Conservation (phyloP, 495 filamentous ascomycete genomes). For the Neohortaea acidophila region DNA sequence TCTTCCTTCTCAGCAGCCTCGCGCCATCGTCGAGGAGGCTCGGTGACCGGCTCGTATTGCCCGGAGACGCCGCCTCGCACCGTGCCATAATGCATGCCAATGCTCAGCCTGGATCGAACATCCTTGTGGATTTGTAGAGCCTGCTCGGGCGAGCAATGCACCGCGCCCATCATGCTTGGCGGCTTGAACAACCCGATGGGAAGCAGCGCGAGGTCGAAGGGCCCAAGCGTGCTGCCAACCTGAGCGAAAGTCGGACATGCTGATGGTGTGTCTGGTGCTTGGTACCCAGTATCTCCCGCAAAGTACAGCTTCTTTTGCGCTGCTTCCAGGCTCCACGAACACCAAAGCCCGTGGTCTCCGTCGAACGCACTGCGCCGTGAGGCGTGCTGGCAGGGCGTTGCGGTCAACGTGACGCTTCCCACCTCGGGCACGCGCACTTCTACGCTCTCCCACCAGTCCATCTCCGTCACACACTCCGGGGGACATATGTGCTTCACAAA, state of each 20-base stretch:
- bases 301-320: slow-evolving; percentile 19
- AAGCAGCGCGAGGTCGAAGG: slow-evolving; percentile 31
- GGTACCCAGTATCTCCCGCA: slow-evolving; percentile 29
- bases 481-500: slow-evolving; percentile 27
- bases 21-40: slow-evolving; percentile 28
- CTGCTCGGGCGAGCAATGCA: slow-evolving; percentile 30
- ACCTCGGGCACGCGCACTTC: slow-evolving; percentile 15
- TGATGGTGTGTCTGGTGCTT: slow-evolving; percentile 24
- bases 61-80: slow-evolving; percentile 27
- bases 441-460: slow-evolving; percentile 40
- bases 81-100: slow-evolving; percentile 34
- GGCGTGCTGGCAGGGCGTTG: slow-evolving; percentile 34
- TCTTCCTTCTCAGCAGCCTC: slow-evolving; percentile 28
- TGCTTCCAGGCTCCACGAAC: slow-evolving; percentile 34
- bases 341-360: slow-evolving; percentile 33
- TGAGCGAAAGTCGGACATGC: slow-evolving; percentile 29
- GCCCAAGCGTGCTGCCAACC: slow-evolving; percentile 26
- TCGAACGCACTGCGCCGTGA: slow-evolving; percentile 27
- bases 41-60: slow-evolving; percentile 30
- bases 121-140: slow-evolving; percentile 29
- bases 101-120: slow-evolving; percentile 27
- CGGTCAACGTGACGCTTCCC: slow-evolving; percentile 24
- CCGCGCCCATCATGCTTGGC: slow-evolving; percentile 23
- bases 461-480: slow-evolving; percentile 29
- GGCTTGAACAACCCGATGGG: slow-evolving; percentile 30